Base-by-base conservation (phyloP, 2,329 filamentous ascomycete genomes). In the Phyllosticta ampelicida region DNA sequence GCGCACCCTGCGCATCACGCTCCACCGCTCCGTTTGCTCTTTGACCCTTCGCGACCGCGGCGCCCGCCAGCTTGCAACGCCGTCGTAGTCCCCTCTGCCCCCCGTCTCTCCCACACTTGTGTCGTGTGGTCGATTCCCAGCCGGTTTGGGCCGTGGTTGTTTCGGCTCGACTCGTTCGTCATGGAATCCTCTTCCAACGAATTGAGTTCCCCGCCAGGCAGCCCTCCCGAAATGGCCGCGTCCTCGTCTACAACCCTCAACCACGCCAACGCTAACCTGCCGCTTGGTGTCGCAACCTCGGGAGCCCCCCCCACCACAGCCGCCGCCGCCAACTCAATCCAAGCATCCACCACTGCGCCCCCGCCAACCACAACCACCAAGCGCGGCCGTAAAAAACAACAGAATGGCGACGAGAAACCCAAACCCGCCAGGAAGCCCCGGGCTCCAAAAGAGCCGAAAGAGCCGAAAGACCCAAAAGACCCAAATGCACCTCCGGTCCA, bases 381-480 rank as follows among this genome's bases (percentile, higher is more conserved):
- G 63, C 77, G 71, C 66, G 73, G 71, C 20, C 73, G 75, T 29
- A 78, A 77, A 65, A 69, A 69, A 53, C 68, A 68, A 55, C 69
- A 71, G 61, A 69, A 65, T 55, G 71, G 70, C 49, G 73, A 75
- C 62, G 75, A 74, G 55, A 75, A 75, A 61, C 67, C 72, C 3
- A 73, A 72, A 62, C 77, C 75, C 64, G 65, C 74, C 44, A 71
- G 77, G 59, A 78, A 76, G 64, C 68, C 74, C 18, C 67, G 69
- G 26, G 73, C 74, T 58, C 70, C 74, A 53, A 65, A 86, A 78
- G 66, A 81, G 74, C 61, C 78, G 72, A 68, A 64, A n/a, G n/a
- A n/a, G n/a, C n/a, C n/a, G n/a, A n/a, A n/a, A n/a, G n/a, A n/a
- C n/a, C n/a, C n/a, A n/a, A n/a, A 86, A 78, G 66, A 81, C 74